phyloP scores from a whole-genome alignment of 1,139 yeast genomes.

The Pichia sp. region DNA sequence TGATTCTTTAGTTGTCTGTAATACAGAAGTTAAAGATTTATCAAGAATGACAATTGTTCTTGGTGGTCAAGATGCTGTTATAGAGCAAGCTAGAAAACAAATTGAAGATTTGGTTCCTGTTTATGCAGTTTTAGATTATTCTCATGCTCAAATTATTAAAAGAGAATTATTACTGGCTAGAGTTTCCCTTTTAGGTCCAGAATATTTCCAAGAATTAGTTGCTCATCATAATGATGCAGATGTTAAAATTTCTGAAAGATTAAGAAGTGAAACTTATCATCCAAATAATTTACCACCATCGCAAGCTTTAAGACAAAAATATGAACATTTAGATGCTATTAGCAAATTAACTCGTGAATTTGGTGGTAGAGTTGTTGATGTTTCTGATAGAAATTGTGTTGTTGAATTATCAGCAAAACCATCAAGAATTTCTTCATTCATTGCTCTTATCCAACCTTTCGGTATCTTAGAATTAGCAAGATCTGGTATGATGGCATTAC shows the following conservation, averaged over 20 bases:
- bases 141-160: constrained; percentile 82
- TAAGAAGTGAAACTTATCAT: constrained; percentile 55
- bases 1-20: constrained; percentile 93
- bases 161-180: constrained; percentile 89
- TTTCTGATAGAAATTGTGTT: constrained; percentile 88
- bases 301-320: constrained; percentile 92
- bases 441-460: constrained; percentile 87
- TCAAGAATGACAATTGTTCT: constrained; percentile 96
- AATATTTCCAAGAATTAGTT: constrained; percentile 90
- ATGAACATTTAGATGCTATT: constrained; percentile 79
- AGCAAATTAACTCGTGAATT: constrained; percentile 76
- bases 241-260: constrained; percentile 39
- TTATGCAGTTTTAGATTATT: constrained; percentile 93
- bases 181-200: constrained; percentile 91
- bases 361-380: constrained; percentile 90
- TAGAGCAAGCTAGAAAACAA: constrained; percentile 98
- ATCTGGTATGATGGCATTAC: constrained; percentile 98
- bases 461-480: constrained; percentile 95
- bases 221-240: constrained; percentile 69
- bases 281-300: constrained; percentile 88
- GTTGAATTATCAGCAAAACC: constrained; percentile 95
- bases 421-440: constrained; percentile 75
- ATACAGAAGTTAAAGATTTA: constrained; percentile 91
- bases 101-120: constrained; percentile 97
- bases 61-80: constrained; percentile 91